These are phyloP conservation scores for Botryobasidium botryosum DNA, from an alignment of 768 basidiomycete species.

Conservation along the genomic window DNA sequence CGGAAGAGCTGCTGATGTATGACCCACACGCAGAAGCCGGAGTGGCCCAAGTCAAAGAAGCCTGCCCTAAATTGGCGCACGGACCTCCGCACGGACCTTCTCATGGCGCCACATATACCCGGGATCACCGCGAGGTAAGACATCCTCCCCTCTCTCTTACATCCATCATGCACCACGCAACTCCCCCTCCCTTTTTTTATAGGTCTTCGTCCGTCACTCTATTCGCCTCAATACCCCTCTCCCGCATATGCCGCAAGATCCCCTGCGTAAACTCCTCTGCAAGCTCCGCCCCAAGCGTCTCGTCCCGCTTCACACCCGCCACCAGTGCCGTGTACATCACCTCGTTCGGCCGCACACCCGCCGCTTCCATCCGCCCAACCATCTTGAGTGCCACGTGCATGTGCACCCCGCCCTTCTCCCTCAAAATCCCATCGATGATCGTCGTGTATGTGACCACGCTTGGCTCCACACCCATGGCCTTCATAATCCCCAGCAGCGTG, in stretches of 20 bases:
- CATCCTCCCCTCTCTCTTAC: too few relatives aligned
- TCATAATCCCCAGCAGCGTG: slow-evolving; percentile 56
- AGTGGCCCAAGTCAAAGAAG: too few relatives aligned
- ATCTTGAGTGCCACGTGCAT: slow-evolving; percentile 50
- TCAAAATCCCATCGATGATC: slow-evolving; percentile 61
- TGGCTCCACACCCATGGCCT: slow-evolving; percentile 50
- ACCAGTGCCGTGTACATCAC: slow-evolving; percentile 76
- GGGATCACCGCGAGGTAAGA: too few relatives aligned
- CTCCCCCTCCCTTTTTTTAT: too few relatives aligned
- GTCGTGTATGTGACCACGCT: slow-evolving; percentile 63
- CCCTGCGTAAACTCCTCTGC: slow-evolving; percentile 31
- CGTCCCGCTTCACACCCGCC: slow-evolving; percentile 46
- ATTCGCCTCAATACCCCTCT: slow-evolving; percentile 34
- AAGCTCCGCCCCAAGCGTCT: slow-evolving; percentile 29
- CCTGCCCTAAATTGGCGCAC: too few relatives aligned
- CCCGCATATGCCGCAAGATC: slow-evolving; percentile 43
- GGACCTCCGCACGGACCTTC: too few relatives aligned
- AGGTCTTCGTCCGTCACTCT: slow-evolving; percentile 62
- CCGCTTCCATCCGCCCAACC: slow-evolving; percentile 54
- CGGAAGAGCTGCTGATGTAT: too few relatives aligned
- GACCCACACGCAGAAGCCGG: too few relatives aligned
- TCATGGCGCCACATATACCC: too few relatives aligned
- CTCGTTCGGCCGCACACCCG: slow-evolving; percentile 40
- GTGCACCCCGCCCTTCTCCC: slow-evolving; percentile 33
- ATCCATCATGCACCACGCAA: too few relatives aligned